Percentiles rank a stretch among this genome's conserved stretches.
Conservation (phyloP, 2,329 filamentous ascomycete species). For the Blastomyces parvus region DNA sequence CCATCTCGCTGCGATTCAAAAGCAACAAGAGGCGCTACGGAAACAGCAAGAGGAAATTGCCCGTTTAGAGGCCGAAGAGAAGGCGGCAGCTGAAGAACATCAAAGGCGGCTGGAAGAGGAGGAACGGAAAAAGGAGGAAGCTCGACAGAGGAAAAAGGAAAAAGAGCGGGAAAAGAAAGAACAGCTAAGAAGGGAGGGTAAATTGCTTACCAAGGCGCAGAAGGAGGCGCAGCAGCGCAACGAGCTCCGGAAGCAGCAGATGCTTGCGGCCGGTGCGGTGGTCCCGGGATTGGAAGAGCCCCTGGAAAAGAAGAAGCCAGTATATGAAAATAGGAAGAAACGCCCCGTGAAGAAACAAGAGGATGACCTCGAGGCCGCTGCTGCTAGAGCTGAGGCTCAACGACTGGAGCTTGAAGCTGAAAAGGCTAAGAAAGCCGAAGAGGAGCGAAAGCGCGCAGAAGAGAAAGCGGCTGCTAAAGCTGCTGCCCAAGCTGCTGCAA, state of each 20-base stretch:
- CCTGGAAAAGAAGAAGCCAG: slow-evolving; percentile 65
- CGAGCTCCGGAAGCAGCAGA: slow-evolving; percentile 41
- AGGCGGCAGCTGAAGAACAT: slow-evolving; percentile 33
- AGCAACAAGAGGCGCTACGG: slow-evolving; percentile 39
- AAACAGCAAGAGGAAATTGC: slow-evolving; percentile 40
- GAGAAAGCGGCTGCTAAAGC: slow-evolving; percentile 66
- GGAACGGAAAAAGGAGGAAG: slow-evolving; percentile 39
- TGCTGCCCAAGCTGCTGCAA: slow-evolving; percentile 66
- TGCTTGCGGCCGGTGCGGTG: slow-evolving; percentile 39
- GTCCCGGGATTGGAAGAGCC: slow-evolving; percentile 40
- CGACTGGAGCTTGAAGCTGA: slow-evolving; percentile 47
- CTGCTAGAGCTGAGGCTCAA: slow-evolving; percentile 38
- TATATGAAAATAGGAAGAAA: slow-evolving; percentile 63
- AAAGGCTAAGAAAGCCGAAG: slow-evolving; percentile 44
- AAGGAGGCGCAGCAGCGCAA: slow-evolving; percentile 39
- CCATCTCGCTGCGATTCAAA: slow-evolving; percentile 42
- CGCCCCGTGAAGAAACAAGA: slow-evolving; percentile 54
- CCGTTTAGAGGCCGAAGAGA: slow-evolving; percentile 32
- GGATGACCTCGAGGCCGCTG: slow-evolving; percentile 44
- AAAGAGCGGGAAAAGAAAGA: slow-evolving; percentile 44
- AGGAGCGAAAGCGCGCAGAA: slow-evolving; percentile 46
- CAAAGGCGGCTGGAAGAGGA: slow-evolving; percentile 35
- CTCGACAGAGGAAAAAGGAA: slow-evolving; percentile 39
- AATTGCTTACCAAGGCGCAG: slow-evolving; percentile 42
- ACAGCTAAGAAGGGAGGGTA: slow-evolving; percentile 41